Base-by-base conservation (phyloP, 495 filamentous ascomycete species). In the Xylaria nigripes region DNA sequence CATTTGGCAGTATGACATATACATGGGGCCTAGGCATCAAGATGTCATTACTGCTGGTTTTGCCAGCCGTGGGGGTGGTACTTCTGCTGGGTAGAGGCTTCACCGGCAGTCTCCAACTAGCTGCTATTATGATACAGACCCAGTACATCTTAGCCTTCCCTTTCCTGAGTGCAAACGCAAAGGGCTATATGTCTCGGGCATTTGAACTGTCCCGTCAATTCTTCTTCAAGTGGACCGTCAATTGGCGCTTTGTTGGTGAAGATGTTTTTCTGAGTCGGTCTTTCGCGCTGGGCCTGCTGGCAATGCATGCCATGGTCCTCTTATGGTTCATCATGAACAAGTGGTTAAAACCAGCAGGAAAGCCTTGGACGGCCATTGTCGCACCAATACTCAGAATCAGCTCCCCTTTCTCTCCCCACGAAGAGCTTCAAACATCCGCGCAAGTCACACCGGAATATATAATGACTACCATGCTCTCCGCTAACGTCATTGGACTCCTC, bases 221-320 rank as follows among this genome's bases (percentile, higher is more conserved):
- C 67, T 76, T 95, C 57, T 96, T 89, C 76, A 91, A 95, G 66
- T 97, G 93, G 93, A 97, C 93, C 0, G 93, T 98, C 53, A 98
- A 98, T 68, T 98, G 92, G 92, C 81, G 92, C 42, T 96, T 98
- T 60, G 68, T 96, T 5, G 82, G 84, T 12, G 89, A 96, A 64
- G 82, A 89, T 19, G 68, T 68, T 1, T 98, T 98, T 59, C 75
- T 94, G 21, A 94, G 89, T 47, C 79, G 71, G 50, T 66, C 73
- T 12, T 95, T 96, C 63, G 81, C 90, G 32, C 45, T 83, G 18
- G 68, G 68, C 7, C 72, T 98, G 40, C 70, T 96, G 18, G 76
- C 71, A 5, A 64, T 85, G 47, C 90, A 98, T 70, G 69, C 78
- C n/a, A 63, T 70, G 22, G 70, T 90, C 3, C 69, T 98, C 27